Conservation (phyloP, 371 early-diverging fungal species). For the Mortierella sp. region DNA sequence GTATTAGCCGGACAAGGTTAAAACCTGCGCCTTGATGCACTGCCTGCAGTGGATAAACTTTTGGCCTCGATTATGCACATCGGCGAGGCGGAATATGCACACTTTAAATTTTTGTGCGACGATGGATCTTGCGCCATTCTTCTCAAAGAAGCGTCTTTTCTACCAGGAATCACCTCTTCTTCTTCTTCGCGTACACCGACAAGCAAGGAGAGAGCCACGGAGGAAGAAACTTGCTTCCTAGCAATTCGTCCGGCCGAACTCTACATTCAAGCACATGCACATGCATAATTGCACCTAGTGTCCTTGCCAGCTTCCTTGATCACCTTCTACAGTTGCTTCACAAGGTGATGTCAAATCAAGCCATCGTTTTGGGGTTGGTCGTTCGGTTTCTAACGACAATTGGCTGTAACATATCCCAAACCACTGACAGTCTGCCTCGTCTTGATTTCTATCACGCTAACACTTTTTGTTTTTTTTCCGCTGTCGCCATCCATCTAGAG, state of each 20-base stretch:
- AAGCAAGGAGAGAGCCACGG: too few species aligned
- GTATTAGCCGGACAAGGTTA: too few species aligned
- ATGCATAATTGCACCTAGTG: neutral
- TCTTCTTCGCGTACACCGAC: neutral
- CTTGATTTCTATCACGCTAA: too few species aligned
- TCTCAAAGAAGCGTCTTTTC: slow-evolving; percentile 16
- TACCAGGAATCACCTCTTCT: slow-evolving; percentile 4
- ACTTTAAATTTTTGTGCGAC: neutral
- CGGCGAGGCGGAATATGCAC: neutral
- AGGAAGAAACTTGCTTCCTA: neutral
- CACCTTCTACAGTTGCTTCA: neutral
- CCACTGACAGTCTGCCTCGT: too few species aligned
- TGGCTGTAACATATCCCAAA: too few species aligned
- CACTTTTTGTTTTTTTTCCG: too few species aligned
- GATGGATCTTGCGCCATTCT: slow-evolving; percentile 12
- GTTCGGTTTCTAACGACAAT: too few species aligned
- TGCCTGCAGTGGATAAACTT: too few species aligned
- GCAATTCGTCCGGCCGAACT: neutral
- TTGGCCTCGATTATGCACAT: neutral
- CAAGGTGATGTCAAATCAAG: neutral
- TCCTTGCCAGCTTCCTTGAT: neutral
- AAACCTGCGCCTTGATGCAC: too few species aligned
- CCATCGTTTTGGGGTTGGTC: neutral
- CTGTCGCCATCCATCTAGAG: slow-evolving; percentile 30
- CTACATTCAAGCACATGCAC: neutral